These are phyloP conservation scores for Inosperma sp. DNA, from an alignment of 768 basidiomycete genomes.

Conservation along the genomic window DNA sequence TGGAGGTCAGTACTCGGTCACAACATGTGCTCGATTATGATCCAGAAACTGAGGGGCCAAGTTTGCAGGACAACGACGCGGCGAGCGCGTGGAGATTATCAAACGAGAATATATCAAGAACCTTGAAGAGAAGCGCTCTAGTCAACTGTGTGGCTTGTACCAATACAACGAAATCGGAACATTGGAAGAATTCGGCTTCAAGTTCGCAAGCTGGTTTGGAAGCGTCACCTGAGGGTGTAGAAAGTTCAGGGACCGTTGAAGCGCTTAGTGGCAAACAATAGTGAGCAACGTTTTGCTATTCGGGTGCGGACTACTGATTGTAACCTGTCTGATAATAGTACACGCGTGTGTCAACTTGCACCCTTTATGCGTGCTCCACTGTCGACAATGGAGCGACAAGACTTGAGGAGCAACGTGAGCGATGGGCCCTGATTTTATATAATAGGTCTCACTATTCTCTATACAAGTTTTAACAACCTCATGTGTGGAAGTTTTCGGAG, in stretches of 20 bases:
- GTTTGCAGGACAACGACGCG: conserved; percentile 8
- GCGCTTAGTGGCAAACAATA: conserved; percentile 56
- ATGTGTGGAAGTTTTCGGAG: conserved; percentile 49
- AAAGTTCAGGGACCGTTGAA: conserved; percentile 33
- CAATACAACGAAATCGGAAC: conserved; percentile 73
- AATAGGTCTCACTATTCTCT: not conserved
- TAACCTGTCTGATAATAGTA: conserved; percentile 30
- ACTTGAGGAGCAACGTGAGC: conserved; percentile 51
- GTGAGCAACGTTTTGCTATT: conserved; percentile 36
- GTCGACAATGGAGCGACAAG: conserved; percentile 41
- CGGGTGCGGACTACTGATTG: conserved; percentile 3
- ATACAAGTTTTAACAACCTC: conserved; percentile 53
- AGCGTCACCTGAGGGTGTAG: conserved; percentile 25
- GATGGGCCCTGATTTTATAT: not conserved
- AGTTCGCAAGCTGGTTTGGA: not conserved
- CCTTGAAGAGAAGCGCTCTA: conserved; percentile 39
- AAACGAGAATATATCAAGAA: conserved; percentile 72
- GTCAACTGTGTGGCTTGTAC: conserved; percentile 52
- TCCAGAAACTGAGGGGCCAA: too few species aligned
- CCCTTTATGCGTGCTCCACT: conserved; percentile 72
- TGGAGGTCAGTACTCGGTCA: conserved; percentile 24
- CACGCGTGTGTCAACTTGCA: conserved; percentile 49
- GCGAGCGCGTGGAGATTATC: conserved; percentile 60
- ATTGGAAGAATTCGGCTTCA: conserved; percentile 40
- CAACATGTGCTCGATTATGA: not conserved